A percentile compares a stretch with the other conserved stretches of the same genome.
Evolutionary conservation across 805 yeast species (phyloP).

Genomic region (Sugiyamaella valdiviana): DNA sequence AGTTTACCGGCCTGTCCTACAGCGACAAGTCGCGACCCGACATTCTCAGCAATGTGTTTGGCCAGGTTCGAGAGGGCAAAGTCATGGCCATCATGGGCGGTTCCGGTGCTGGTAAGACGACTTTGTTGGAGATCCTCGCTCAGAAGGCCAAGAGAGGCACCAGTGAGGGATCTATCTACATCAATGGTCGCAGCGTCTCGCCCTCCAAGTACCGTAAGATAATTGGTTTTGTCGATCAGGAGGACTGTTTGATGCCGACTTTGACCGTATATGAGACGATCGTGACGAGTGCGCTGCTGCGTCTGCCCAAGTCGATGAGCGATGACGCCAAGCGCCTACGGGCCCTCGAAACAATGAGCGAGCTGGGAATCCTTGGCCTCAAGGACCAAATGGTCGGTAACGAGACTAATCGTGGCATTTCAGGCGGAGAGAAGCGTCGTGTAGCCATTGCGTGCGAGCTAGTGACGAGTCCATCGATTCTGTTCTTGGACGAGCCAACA

Average conservation of each 20-base stretch:
- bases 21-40: conserved; percentile 40
- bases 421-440: conserved; percentile 88
- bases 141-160: conserved; percentile 76
- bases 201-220: conserved; percentile 52
- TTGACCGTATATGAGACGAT: conserved; percentile 95
- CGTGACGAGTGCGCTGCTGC: conserved; percentile 78
- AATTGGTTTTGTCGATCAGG: conserved; percentile 95
- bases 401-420: conserved; percentile 83
- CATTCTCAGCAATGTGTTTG: conserved; percentile 61
- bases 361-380: conserved; percentile 74
- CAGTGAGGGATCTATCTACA: conserved; percentile 57
- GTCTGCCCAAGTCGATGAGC: conserved; percentile 81
- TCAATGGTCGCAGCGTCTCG: conserved; percentile 54
- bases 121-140: conserved; percentile 85
- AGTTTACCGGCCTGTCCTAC: conserved; percentile 71
- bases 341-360: conserved; percentile 78
- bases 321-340: conserved; percentile 63
- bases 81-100: conserved; percentile 97
- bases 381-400: conserved; percentile 85
- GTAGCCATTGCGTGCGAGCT: conserved; percentile 92
- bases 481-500: conserved; percentile 88
- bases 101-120: conserved; percentile 97
- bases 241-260: conserved; percentile 84
- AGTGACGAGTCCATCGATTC: conserved; percentile 78
- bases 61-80: conserved; percentile 78